Evolutionary conservation across 768 basidiomycete species (phyloP).

Genomic region (Naematelia encephala): DNA sequence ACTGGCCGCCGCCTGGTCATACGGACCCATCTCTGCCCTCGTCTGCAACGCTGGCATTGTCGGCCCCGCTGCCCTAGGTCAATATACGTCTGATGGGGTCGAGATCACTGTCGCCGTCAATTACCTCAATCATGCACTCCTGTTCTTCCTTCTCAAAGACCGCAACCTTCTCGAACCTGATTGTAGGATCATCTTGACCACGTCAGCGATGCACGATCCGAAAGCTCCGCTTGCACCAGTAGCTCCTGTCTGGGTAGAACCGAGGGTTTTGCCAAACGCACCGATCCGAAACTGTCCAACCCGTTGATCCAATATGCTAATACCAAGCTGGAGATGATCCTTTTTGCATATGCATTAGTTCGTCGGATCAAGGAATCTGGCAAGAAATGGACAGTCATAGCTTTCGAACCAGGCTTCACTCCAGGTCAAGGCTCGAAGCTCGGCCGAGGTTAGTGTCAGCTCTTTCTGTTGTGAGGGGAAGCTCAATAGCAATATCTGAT

Average conservation of each 20-base stretch:
- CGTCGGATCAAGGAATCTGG: conserved; percentile 1
- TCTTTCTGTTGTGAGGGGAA: too few relatives aligned
- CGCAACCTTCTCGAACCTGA: conserved; percentile 3
- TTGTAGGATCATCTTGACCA: conserved; percentile 7
- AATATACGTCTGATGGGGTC: conserved; percentile 11
- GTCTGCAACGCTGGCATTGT: conserved; percentile 15
- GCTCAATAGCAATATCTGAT: background rate
- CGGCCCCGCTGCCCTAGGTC: background rate
- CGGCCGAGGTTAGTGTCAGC: background rate
- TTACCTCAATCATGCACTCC: conserved; percentile 15
- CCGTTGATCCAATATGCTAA: conserved; percentile 1
- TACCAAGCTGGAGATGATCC: conserved; percentile 2
- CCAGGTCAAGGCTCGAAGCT: conserved; percentile 6
- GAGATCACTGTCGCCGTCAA: conserved; percentile 15
- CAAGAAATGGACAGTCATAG: conserved; percentile 3
- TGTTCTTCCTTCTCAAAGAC: conserved; percentile 21
- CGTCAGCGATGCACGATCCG: conserved; percentile 14
- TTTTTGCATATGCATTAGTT: conserved; percentile 7
- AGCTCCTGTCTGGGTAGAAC: background rate
- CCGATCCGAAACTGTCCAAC: background rate
- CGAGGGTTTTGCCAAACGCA: background rate
- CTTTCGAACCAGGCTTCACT: conserved; percentile 11
- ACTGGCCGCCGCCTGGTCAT: conserved; percentile 10
- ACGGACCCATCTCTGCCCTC: conserved; percentile 11
- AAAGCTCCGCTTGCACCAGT: background rate